phyloP scores from a whole-genome alignment of 257 asterid genomes.

The Salvia rosmarinus region DNA sequence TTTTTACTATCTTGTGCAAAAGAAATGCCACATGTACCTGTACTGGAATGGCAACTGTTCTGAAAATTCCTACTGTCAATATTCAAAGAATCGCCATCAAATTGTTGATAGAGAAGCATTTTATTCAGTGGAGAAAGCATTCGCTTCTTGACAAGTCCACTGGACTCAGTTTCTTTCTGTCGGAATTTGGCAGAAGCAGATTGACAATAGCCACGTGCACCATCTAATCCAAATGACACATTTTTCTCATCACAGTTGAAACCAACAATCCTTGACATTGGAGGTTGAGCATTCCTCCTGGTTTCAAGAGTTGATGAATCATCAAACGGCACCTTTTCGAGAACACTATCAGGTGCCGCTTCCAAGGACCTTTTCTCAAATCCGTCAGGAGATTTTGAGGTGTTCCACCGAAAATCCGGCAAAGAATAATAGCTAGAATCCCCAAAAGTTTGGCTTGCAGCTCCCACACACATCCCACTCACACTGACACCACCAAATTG shows the following conservation, averaged over 20 bases:
- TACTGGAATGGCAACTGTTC: conserved; percentile 32
- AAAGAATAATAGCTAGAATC: conserved; percentile 46
- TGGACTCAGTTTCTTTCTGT: conserved; percentile 41
- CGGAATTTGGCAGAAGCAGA: conserved; percentile 32
- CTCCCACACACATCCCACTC: conserved; percentile 43
- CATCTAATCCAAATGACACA: conserved; percentile 29
- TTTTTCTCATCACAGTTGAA: conserved; percentile 47
- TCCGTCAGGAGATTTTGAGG: conserved; percentile 43
- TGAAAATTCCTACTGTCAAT: conserved; percentile 46
- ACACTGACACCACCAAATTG: conserved; percentile 37
- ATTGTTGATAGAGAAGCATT: conserved; percentile 47
- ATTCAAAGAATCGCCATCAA: conserved; percentile 56
- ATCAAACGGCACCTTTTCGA: conserved; percentile 29
- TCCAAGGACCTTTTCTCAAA: conserved; percentile 36
- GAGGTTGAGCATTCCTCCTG: conserved; percentile 44
- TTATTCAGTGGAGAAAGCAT: conserved; percentile 68
- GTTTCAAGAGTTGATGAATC: conserved; percentile 40
- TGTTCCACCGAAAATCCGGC: conserved; percentile 46
- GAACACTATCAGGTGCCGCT: conserved; percentile 32
- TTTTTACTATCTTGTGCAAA: conserved; percentile 53
- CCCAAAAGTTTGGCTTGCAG: conserved; percentile 31
- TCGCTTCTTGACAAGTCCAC: conserved; percentile 63
- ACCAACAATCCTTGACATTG: conserved; percentile 65
- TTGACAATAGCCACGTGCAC: conserved; percentile 26
- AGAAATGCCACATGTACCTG: conserved; percentile 39